Base-by-base conservation (phyloP, 2,329 filamentous ascomycete genomes). In the Sclerotinia subarctica region DNA sequence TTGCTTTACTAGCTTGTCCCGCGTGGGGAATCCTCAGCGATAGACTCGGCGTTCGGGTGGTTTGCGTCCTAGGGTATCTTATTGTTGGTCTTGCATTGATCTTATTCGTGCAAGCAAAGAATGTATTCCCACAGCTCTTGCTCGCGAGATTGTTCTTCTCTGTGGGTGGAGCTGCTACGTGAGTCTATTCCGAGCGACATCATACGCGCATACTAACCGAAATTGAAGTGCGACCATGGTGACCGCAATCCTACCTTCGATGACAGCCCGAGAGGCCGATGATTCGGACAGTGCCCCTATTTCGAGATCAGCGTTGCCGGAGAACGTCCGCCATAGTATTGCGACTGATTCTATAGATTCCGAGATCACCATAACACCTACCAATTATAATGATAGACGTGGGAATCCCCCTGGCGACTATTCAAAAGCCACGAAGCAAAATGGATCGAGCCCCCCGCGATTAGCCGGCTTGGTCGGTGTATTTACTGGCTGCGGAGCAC, bases 401-500 rank as follows among this genome's bases (percentile, higher is more conserved):
- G 69, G 56, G 21, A 62, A 64, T 47, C 21, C 32, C 26, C 29
- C 52, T 42, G 68, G 67, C 49, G 49, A 67, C 51, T 70, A 68
- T 24, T 71, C 72, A 56, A 44, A 67, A 68, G 47, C 62, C 49
- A 68, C 69, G 21, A 44, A 54, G 51, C 70, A 70, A 59, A 70
- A 70, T 42, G 76, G 78, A 52, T 83, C 84, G 10, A 86, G 85
- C 42, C 85, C 74, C 57, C 76, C 85, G 49, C 83, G 87, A 70
- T 84, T 99, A 35, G 94, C 95, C 21, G 95, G 95, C 0, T 88
- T 94, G 63, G 95, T 99, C 6, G 95, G 95, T 5, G 82, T 97
- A 69, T 96, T 96, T 77, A 97, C 95, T 10, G 95, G 95, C 32
- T 92, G 92, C 74, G 95, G 95, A 69, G 95, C 95, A 19, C 84